A percentile compares a stretch with the other conserved stretches of the same genome.
Evolutionary conservation across 139 green algal species (phyloP).

Genomic region (Monoraphidium neglectum): DNA sequence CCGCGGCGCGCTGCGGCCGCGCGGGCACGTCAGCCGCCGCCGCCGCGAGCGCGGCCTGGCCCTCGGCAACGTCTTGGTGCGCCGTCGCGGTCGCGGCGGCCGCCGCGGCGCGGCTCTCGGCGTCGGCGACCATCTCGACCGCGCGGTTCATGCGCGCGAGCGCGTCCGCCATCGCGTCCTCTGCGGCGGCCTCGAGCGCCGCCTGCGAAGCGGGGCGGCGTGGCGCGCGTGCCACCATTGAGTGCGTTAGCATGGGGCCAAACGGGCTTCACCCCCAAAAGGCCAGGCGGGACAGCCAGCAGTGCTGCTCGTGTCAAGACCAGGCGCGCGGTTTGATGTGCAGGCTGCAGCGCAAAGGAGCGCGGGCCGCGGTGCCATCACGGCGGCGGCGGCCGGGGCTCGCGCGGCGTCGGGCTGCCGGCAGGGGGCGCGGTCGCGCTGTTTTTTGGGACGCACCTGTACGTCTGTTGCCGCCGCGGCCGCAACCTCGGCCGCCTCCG

Average conservation of each 20-base stretch:
- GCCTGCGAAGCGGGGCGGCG: too few relatives aligned
- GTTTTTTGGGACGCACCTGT: constrained; percentile 1
- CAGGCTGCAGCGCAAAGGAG: not conserved
- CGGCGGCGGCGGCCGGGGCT: too few relatives aligned
- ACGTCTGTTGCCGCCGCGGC: constrained; percentile 13
- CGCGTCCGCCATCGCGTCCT: constrained; percentile 26
- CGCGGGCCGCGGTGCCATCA: not conserved
- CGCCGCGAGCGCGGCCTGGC: constrained; percentile 7
- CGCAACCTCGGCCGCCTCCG: constrained; percentile 29
- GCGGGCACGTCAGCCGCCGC: constrained; percentile 19
- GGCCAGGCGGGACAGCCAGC: not conserved
- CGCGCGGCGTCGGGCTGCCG: too few relatives aligned
- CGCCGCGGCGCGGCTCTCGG: constrained; percentile 16
- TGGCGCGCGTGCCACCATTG: not conserved
- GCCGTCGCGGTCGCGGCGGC: constrained; percentile 32
- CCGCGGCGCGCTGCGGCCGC: not conserved
- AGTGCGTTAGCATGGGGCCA: not conserved
- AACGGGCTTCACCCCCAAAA: not conserved
- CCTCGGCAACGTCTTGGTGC: constrained; percentile 29
- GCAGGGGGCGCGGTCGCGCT: too few relatives aligned
- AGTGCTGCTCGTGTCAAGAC: not conserved
- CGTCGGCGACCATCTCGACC: constrained; percentile 29
- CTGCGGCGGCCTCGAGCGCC: constrained; percentile 11
- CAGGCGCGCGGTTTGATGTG: too few relatives aligned
- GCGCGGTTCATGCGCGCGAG: constrained; percentile 26